A percentile compares a stretch with the other conserved stretches of the same genome.
Evolutionary conservation across 176 grass and related monocot species (phyloP).

Genomic region (Microstegium vimineum): DNA sequence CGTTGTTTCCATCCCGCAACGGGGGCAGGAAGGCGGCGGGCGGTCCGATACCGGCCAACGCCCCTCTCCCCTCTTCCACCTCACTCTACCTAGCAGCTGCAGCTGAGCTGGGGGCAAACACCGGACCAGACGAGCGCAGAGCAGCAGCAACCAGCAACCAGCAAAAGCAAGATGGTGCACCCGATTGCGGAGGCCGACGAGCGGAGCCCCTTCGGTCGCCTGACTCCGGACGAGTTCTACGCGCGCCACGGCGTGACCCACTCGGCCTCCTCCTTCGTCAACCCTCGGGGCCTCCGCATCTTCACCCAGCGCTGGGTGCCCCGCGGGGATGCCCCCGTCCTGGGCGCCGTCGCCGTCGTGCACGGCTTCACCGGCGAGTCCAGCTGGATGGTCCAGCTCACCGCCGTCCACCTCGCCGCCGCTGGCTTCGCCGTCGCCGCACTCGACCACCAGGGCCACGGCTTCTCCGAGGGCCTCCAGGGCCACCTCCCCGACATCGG

Average conservation of each 20-base stretch:
- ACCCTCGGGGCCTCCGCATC: conserved; percentile 58
- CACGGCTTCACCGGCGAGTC: conserved; percentile 88
- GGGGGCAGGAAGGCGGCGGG: background rate
- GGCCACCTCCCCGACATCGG: conserved; percentile 65
- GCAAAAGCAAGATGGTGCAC: conserved; percentile 27
- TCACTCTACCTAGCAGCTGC: too few relatives aligned
- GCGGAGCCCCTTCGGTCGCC: conserved; percentile 50
- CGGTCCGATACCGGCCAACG: background rate
- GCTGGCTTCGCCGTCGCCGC: conserved; percentile 72
- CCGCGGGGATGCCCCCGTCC: background rate
- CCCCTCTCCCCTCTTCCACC: background rate
- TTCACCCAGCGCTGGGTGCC: conserved; percentile 82
- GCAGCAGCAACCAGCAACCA: background rate
- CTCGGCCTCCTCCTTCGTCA: conserved; percentile 73
- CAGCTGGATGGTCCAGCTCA: conserved; percentile 66
- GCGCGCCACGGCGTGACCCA: conserved; percentile 58
- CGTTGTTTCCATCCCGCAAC: background rate
- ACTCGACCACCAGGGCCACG: conserved; percentile 88
- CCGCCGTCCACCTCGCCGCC: conserved; percentile 69
- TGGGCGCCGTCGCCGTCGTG: conserved; percentile 55
- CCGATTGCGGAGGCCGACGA: conserved; percentile 83
- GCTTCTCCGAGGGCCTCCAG: conserved; percentile 69
- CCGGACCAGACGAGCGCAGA: too few relatives aligned
- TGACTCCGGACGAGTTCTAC: conserved; percentile 67
- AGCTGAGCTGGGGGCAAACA: too few relatives aligned